Conservation (phyloP, 768 basidiomycete species). For the Xerocomus brunneocitrinus region DNA sequence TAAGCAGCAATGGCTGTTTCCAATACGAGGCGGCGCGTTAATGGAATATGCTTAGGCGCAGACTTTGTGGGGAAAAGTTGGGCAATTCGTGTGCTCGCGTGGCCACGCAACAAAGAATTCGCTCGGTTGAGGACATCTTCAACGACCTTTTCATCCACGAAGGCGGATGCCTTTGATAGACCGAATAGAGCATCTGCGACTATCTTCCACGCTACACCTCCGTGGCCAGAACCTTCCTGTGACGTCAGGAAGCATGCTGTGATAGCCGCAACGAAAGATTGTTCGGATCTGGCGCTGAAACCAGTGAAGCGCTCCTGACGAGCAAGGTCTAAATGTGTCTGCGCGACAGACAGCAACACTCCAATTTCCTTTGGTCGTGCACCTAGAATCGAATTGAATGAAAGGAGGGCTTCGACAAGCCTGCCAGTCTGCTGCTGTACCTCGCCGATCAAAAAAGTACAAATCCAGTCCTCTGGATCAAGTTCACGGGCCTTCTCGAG, state of each 20-base stretch:
- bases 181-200: slow-evolving; percentile 72
- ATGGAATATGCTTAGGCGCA: slow-evolving; percentile 16
- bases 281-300: slow-evolving; percentile 69
- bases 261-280: slow-evolving; percentile 64
- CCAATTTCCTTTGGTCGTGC: slow-evolving; percentile 64
- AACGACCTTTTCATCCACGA: slow-evolving; percentile 41
- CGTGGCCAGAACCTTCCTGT: slow-evolving; percentile 54
- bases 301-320: slow-evolving; percentile 60
- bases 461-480: slow-evolving; percentile 77
- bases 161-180: slow-evolving; percentile 51
- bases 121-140: slow-evolving; percentile 33
- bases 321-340: slow-evolving; percentile 70
- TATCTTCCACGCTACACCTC: slow-evolving; percentile 77
- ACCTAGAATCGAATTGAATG: slow-evolving; percentile 54
- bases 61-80: slow-evolving; percentile 35
- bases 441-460: slow-evolving; percentile 77
- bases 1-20: slow-evolving; percentile 56
- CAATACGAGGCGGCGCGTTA: slow-evolving; percentile 37
- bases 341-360: slow-evolving; percentile 64
- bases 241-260: slow-evolving; percentile 45
- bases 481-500: slow-evolving; percentile 71
- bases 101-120: slow-evolving; percentile 36
- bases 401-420: slow-evolving; percentile 67
- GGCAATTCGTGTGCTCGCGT: slow-evolving; percentile 39
- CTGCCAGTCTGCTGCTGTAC: slow-evolving; percentile 76